Evolutionary conservation across 176 grass and related monocot genomes (phyloP).

Genomic region (Phyllostachys edulis): DNA sequence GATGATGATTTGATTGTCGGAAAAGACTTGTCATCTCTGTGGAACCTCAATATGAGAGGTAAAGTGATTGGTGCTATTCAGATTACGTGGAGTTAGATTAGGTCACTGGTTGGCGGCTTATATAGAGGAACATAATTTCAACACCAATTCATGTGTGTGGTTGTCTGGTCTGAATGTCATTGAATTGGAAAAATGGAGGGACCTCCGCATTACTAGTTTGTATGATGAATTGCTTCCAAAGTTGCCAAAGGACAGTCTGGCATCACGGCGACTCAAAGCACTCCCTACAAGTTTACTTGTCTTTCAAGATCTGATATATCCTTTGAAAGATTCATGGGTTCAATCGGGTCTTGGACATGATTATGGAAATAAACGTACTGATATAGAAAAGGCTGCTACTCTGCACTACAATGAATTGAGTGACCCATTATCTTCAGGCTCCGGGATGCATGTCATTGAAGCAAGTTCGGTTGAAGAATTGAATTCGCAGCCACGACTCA

Average conservation of each 20-base stretch:
- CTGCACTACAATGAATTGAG: conserved; percentile 76
- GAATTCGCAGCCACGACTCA: no score
- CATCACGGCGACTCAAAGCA: conserved; percentile 42
- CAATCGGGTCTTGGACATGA: conserved; percentile 61
- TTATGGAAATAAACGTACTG: conserved; percentile 34
- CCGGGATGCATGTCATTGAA: no score
- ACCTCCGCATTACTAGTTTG: conserved; percentile 39
- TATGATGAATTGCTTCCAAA: conserved; percentile 45
- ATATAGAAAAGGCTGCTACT: conserved; percentile 43
- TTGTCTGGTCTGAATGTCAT: conserved; percentile 76
- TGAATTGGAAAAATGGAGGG: conserved; percentile 81
- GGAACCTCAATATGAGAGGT: conserved; percentile 61
- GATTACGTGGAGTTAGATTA: conserved; percentile 58
- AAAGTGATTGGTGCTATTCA: conserved; percentile 63
- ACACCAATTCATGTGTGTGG: conserved; percentile 61
- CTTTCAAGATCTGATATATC: conserved; percentile 70
- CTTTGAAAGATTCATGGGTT: conserved; percentile 54
- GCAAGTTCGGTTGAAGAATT: no score
- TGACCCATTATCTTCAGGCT: no score
- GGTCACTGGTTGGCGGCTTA: conserved; percentile 60
- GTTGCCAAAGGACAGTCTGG: conserved; percentile 38
- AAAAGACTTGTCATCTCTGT: conserved; percentile 67
- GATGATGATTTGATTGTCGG: conserved; percentile 92
- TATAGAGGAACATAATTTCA: conserved; percentile 39
- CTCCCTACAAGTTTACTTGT: conserved; percentile 54